Evolutionary conservation across 169 alveolate genomes (phyloP).

Genomic region (Plasmodium adleri): DNA sequence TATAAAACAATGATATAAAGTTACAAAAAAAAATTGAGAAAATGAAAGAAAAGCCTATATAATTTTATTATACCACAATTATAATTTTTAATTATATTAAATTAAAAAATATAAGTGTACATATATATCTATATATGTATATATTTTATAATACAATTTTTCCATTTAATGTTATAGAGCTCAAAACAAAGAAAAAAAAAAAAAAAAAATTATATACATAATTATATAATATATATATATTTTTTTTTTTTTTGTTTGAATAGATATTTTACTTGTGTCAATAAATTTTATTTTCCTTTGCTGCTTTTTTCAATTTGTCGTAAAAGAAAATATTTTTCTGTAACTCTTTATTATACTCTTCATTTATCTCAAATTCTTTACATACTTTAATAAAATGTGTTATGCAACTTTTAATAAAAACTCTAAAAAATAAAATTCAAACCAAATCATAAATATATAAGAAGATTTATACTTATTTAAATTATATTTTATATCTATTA

Average conservation of each 20-base stretch:
- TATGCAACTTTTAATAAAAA: conserved; percentile 54
- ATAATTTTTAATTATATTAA: too few species aligned
- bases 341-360: conserved; percentile 25
- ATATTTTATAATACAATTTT: background rate
- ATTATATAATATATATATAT: background rate
- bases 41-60: too few species aligned
- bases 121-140: background rate
- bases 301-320: conserved; percentile 37
- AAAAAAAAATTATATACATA: background rate
- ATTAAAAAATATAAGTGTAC: background rate
- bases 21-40: too few species aligned
- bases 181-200: background rate
- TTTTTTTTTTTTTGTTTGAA: background rate
- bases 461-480: background rate
- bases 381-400: conserved; percentile 48
- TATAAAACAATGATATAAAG: too few species aligned
- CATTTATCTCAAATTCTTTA: conserved; percentile 29
- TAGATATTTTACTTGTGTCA: too few species aligned
- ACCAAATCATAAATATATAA: background rate
- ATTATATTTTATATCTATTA: background rate
- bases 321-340: conserved; percentile 25
- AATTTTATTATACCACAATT: too few species aligned
- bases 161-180: background rate
- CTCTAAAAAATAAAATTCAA: conserved; percentile 4
- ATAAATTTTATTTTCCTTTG: conserved; percentile 50